These are phyloP conservation scores for Phytophthora sansomeana DNA, from an alignment of 352 stramenopile genomes.

Conservation along the genomic window DNA sequence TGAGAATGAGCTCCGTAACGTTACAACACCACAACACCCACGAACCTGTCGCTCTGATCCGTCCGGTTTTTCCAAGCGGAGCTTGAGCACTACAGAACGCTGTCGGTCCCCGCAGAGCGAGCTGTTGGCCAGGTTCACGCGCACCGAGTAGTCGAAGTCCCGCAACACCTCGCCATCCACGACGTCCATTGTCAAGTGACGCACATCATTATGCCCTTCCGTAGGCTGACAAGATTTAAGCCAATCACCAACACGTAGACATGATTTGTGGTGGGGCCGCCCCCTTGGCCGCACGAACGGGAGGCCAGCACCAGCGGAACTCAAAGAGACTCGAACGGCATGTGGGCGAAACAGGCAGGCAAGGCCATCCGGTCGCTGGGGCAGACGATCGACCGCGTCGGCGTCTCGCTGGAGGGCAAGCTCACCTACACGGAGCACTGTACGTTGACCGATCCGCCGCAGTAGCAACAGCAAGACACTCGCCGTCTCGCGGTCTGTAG, in stretches of 20 bases:
- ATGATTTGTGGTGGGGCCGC: slow-evolving; percentile 26
- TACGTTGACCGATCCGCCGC: slow-evolving; percentile 47
- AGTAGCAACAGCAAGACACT: background rate
- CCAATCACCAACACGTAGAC: slow-evolving; percentile 2
- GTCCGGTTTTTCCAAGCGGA: slow-evolving; percentile 44
- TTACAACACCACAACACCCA: background rate
- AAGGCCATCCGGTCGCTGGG: slow-evolving; percentile 87
- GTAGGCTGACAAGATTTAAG: background rate
- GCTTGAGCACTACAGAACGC: slow-evolving; percentile 60
- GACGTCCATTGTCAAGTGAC: slow-evolving; percentile 18
- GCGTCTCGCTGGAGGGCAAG: slow-evolving; percentile 80
- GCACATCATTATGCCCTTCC: slow-evolving; percentile 17
- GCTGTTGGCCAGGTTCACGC: slow-evolving; percentile 67
- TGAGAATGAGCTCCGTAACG: background rate
- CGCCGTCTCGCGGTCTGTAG: background rate
- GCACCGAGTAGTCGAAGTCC: slow-evolving; percentile 84
- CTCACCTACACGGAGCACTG: slow-evolving; percentile 90
- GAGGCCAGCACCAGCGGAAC: slow-evolving; percentile 51
- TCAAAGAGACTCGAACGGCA: slow-evolving; percentile 43
- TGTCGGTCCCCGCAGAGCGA: slow-evolving; percentile 56
- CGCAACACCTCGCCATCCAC: slow-evolving; percentile 34
- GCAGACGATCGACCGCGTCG: slow-evolving; percentile 87
- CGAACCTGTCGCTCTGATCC: slow-evolving; percentile 46
- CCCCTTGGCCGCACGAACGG: slow-evolving; percentile 37
- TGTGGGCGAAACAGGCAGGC: slow-evolving; percentile 79